Percentiles rank a stretch among this genome's conserved stretches.
These are phyloP conservation scores for Durio zibethinus DNA, from an alignment of 345 rosid species.

Conservation along the genomic window DNA sequence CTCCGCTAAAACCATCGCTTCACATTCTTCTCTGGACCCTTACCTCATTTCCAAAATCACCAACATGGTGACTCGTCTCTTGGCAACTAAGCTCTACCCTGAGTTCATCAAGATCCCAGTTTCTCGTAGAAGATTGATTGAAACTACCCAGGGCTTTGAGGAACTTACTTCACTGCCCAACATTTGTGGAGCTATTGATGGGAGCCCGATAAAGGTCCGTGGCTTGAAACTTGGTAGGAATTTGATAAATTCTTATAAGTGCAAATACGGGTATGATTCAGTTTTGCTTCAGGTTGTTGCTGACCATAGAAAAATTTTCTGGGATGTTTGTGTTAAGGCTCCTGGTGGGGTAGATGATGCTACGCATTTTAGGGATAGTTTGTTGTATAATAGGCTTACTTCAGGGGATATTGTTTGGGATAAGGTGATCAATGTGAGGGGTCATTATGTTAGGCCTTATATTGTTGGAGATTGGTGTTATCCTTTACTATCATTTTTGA, in stretches of 20 bases:
- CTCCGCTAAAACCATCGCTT: conserved; percentile 67
- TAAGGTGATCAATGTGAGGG: conserved; percentile 66
- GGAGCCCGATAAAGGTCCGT: conserved; percentile 65
- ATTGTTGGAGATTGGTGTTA: conserved; percentile 97
- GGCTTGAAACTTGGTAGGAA: conserved; percentile 34
- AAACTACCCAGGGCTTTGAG: conserved; percentile 86
- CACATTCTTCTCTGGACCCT: conserved; percentile 79
- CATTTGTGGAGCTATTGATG: conserved; percentile 85
- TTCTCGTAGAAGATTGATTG: conserved; percentile 73
- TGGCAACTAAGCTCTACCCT: conserved; percentile 87
- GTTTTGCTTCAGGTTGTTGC: conserved; percentile 87
- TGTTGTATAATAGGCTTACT: conserved; percentile 71
- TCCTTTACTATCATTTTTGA: conserved; percentile 71
- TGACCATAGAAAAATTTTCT: conserved; percentile 86
- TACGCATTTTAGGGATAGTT: conserved; percentile 80
- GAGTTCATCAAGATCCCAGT: conserved; percentile 90
- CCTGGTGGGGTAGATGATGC: conserved; percentile 84
- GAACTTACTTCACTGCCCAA: conserved; percentile 90
- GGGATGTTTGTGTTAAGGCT: conserved; percentile 97
- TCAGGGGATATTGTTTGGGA: conserved; percentile 96
- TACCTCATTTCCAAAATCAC: conserved; percentile 90
- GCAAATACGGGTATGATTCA: conserved; percentile 68
- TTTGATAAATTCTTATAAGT: conserved; percentile 42
- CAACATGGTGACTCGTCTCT: conserved; percentile 86
- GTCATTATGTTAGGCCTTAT: conserved; percentile 84